These are phyloP conservation scores for Oehlia diaphana DNA, from an alignment of 192 early-diverging fungal species.

Conservation along the genomic window DNA sequence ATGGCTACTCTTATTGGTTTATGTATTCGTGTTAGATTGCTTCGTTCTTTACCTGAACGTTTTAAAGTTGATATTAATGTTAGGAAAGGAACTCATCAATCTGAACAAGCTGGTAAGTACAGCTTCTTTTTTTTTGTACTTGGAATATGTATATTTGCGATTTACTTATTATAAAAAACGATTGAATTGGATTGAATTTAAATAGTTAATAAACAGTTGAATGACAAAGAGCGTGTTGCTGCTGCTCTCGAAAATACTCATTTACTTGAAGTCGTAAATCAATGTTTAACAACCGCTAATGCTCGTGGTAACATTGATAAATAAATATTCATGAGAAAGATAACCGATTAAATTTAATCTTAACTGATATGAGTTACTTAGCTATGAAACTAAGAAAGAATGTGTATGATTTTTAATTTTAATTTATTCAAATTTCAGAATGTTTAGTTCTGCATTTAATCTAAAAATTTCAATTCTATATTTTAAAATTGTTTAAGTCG, in stretches of 20 bases:
- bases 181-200: not conserved
- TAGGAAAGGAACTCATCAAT: conserved; percentile 92
- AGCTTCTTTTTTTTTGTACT: not conserved
- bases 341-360: too few species aligned
- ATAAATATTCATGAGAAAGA: not conserved
- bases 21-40: conserved; percentile 90
- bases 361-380: too few species aligned
- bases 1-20: conserved; percentile 99
- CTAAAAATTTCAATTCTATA: too few species aligned
- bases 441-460: too few species aligned
- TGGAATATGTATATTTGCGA: not conserved
- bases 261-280: conserved; percentile 93
- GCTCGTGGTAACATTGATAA: conserved; percentile 21
- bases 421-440: too few species aligned
- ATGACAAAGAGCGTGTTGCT: conserved; percentile 98
- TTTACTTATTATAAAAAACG: conserved; percentile 11
- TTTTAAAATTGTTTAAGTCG: too few species aligned
- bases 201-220: conserved; percentile 94
- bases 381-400: too few species aligned
- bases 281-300: conserved; percentile 70
- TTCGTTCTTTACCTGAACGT: conserved; percentile 82
- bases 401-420: too few species aligned
- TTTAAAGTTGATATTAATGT: conserved; percentile 96
- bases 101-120: conserved; percentile 64
- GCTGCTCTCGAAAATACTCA: conserved; percentile 96